phyloP scores from a whole-genome alignment of 805 yeast species.

The Kodamaea lidongshanica region DNA sequence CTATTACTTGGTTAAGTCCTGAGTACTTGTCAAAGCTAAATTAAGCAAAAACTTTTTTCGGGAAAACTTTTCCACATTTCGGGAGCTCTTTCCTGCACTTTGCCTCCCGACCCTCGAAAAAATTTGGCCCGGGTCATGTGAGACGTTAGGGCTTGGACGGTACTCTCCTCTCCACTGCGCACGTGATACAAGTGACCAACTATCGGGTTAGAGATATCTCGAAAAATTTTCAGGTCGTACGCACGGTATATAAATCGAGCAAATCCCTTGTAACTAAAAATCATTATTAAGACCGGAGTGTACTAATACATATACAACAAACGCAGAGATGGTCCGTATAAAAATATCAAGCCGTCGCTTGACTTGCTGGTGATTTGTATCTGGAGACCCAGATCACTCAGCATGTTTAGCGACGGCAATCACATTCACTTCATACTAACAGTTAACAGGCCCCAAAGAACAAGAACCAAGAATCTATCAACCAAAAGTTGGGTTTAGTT shows the following conservation, averaged over 20 bases:
- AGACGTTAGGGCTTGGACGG: slow-evolving; percentile 1
- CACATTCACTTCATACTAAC: slow-evolving; percentile 32
- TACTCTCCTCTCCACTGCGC: slow-evolving; percentile 1
- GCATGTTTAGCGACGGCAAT: slow-evolving; percentile 6
- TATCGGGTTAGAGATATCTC: neutral
- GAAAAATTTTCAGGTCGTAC: slow-evolving; percentile 4
- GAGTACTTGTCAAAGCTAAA: slow-evolving; percentile 2
- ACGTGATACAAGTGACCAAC: neutral
- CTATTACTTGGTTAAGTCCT: slow-evolving; percentile 11
- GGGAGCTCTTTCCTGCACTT: slow-evolving; percentile 1
- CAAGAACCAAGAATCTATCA: slow-evolving; percentile 90
- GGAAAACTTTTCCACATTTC: slow-evolving; percentile 6
- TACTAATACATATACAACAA: slow-evolving; percentile 37
- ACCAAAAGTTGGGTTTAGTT: slow-evolving; percentile 96
- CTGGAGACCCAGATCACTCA: slow-evolving; percentile 4
- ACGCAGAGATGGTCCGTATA: slow-evolving; percentile 98
- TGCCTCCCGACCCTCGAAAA: neutral
- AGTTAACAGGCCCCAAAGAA: slow-evolving; percentile 82
- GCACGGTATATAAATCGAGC: slow-evolving; percentile 2
- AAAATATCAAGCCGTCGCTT: slow-evolving; percentile 4
- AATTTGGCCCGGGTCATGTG: slow-evolving; percentile 2
- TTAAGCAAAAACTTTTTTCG: slow-evolving; percentile 5
- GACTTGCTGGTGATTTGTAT: slow-evolving; percentile 6
- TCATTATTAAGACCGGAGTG: slow-evolving; percentile 83
- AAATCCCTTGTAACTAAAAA: neutral